These are phyloP conservation scores for Nectriaceae sp. DNA, from an alignment of 2,329 filamentous ascomycete genomes.

Conservation along the genomic window DNA sequence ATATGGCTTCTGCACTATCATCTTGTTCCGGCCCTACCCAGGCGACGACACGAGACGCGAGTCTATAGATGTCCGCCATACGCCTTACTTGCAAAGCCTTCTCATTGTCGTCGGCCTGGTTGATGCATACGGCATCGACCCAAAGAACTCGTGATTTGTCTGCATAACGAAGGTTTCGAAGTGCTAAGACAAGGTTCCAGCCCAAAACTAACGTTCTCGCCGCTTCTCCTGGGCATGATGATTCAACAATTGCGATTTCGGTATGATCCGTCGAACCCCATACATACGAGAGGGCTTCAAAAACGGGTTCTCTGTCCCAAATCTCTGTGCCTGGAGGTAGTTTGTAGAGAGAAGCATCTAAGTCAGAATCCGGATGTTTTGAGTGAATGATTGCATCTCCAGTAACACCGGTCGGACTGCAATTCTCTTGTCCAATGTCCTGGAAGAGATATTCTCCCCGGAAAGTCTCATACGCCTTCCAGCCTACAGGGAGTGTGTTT, in stretches of 20 bases:
- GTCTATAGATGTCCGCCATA: constrained; percentile 3
- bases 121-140: constrained; percentile 18
- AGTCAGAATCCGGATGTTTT: constrained; percentile 2
- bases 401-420: neutral
- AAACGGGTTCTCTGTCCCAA: constrained; percentile 2
- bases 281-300: constrained; percentile 6
- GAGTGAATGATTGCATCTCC: constrained; percentile 1
- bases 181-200: constrained; percentile 2
- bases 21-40: constrained; percentile 7
- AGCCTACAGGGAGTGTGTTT: neutral
- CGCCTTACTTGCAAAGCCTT: constrained; percentile 5
- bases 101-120: constrained; percentile 7
- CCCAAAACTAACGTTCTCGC: neutral
- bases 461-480: constrained; percentile 3
- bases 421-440: neutral
- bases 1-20: constrained; percentile 1
- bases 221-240: neutral
- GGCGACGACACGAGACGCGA: neutral
- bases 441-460: constrained; percentile 2
- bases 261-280: constrained; percentile 2
- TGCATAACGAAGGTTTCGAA: constrained; percentile 2
- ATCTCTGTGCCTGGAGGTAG: neutral
- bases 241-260: neutral
- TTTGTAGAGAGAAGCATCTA: constrained; percentile 2
- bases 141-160: constrained; percentile 5